A percentile compares a stretch with the other conserved stretches of the same genome.
These are phyloP conservation scores for Penicillium sp. DNA, from an alignment of 2,329 filamentous ascomycete genomes.

Conservation along the genomic window DNA sequence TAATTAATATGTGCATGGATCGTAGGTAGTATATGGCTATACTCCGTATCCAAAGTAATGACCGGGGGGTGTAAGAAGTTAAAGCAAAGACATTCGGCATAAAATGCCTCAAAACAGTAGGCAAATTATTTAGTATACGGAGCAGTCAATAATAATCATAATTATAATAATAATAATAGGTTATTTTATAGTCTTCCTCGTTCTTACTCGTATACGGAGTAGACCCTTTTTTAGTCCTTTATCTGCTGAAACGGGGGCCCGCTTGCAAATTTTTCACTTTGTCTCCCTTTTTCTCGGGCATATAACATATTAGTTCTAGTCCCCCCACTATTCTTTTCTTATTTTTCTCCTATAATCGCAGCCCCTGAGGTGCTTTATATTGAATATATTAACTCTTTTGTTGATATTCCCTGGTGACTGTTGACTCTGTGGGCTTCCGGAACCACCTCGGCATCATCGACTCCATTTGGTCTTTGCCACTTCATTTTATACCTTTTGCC, in stretches of 20 bases:
- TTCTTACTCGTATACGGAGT: background rate
- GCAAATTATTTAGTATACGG: background rate
- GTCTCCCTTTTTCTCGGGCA: background rate
- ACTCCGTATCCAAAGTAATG: no score
- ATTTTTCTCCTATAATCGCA: background rate
- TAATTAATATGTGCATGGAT: background rate
- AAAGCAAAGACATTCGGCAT: background rate
- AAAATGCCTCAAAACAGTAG: background rate
- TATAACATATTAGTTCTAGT: background rate
- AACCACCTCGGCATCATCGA: constrained; percentile 2
- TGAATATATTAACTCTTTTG: background rate
- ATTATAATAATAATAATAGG: background rate
- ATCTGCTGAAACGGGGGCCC: constrained; percentile 3
- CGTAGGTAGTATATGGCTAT: background rate
- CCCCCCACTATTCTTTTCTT: background rate
- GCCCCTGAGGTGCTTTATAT: background rate
- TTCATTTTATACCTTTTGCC: background rate
- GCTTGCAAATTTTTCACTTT: constrained; percentile 1
- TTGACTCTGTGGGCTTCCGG: constrained; percentile 1
- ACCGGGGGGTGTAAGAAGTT: background rate
- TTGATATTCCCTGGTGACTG: background rate
- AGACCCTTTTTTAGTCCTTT: background rate
- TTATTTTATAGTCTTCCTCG: background rate
- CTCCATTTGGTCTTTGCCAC: constrained; percentile 5
- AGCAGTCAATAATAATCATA: background rate